Percentiles rank a stretch among this genome's conserved stretches.
Conservation (phyloP, 805 yeast species). For the Yamadazyma olivae region DNA sequence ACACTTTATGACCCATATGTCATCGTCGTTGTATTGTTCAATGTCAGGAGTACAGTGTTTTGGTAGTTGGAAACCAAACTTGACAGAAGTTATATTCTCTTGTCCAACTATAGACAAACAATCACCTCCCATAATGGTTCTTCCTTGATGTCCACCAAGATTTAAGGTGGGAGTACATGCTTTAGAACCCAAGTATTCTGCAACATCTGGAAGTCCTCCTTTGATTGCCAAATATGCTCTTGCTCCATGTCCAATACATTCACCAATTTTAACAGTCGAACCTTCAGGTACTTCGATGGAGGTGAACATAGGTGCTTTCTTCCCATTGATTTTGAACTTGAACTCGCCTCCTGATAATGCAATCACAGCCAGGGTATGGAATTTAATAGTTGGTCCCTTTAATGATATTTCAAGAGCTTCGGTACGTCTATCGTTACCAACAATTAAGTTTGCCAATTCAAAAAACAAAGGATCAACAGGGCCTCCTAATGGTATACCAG, state of each 20-base stretch:
- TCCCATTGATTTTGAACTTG: conserved; percentile 71
- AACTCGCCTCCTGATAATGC: conserved; percentile 85
- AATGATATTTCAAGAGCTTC: conserved; percentile 58
- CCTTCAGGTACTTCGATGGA: conserved; percentile 77
- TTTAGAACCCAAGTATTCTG: conserved; percentile 64
- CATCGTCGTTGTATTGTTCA: conserved; percentile 56
- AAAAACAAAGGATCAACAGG: conserved; percentile 94
- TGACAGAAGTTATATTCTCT: conserved; percentile 17
- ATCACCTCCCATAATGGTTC: conserved; percentile 88
- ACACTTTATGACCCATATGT: conserved; percentile 94
- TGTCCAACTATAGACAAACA: conserved; percentile 82
- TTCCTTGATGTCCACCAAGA: conserved; percentile 34
- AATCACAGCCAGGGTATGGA: conserved; percentile 75
- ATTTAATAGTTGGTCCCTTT: conserved; percentile 75
- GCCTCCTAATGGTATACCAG: conserved; percentile 98
- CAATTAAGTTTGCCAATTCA: conserved; percentile 83
- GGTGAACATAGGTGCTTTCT: conserved; percentile 57
- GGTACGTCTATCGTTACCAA: conserved; percentile 75
- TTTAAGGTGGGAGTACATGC: conserved; percentile 67
- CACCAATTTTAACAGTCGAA: conserved; percentile 30
- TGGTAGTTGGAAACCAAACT: conserved; percentile 61
- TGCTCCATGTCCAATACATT: conserved; percentile 55
- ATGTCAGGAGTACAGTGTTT: conserved; percentile 45
- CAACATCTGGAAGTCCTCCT: conserved; percentile 87
- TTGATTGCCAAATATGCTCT: conserved; percentile 85